Evolutionary conservation across 176 grass and related monocot genomes (phyloP), one percentile per base, ranked within the genome.

Genomic region (Rhynchospora pubera): DNA sequence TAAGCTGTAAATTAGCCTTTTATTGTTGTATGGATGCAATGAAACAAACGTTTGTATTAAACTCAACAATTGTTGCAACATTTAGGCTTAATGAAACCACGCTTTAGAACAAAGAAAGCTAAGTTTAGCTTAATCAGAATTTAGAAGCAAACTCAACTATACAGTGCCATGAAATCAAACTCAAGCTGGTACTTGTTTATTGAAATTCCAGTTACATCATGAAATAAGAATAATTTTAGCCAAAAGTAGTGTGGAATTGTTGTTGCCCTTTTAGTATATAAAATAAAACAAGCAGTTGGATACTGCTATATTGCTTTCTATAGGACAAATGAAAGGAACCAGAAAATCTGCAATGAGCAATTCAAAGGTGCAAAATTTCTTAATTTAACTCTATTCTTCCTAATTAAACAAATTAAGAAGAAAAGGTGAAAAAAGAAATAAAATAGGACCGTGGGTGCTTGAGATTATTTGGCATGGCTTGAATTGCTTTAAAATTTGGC

Each of bases 1-100:
- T 98, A 62, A 21, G 91, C 81, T 82, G 9, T 58, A 72, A 10
- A 7, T 9, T 87, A 11, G 30, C 34, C 79, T 62, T 7, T n/a
- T 42, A 23, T 26, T 51, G 13, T 28, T 65, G 32, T 6, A 14
- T 3, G 14, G 24, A 0, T 51, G 14, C 14, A 13, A 13, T 80
- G 9, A 50, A 81, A 32, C 48, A 0, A 57, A 67, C 9, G 9
- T 78, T 71, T 77, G 2, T 74, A 39, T 2, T 52, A 42, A 72
- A 14, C 10, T 24, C 62, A 5, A 23, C 48, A 11, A 48, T 71
- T 11, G 12, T 72, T 72, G n/a, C 19, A 12, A 4, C 9, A 48
- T 72, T 18, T 72, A 1, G 67, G n/a, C 68, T 21, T n/a, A 22
- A 64, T 64, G 23, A 64, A 64, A 32, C 9, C 24, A 3, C 11